Evolutionary conservation across 2,329 filamentous ascomycete species (phyloP), one percentile per base, ranked within the genome.

Genomic region (Ceratocystis ficicola): DNA sequence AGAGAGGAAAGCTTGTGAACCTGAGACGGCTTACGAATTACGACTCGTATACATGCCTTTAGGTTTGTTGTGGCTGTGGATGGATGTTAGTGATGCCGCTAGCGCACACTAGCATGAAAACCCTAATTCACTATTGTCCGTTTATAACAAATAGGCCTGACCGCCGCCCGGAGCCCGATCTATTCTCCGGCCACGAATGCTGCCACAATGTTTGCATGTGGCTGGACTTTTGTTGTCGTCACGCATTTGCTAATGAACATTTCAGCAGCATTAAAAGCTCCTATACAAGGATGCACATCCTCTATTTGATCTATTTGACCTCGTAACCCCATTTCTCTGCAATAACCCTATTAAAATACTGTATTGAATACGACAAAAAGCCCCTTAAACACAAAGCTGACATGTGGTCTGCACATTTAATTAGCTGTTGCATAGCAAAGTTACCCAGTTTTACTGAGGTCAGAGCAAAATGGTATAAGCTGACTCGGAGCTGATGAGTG

Each of bases 291-390:
- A 15, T 52, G 20, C 2, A 12, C 8, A 50, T 50, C 22, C 46
- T 52, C 8, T 10, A 5, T 15, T 48, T 28, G 20, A 25, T 52
- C 8, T 10, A 5, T 15, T 48, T 28, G 20, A 25, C 25, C 6
- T 0, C 8, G 5, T 12, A 52, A 28, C 20, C 8, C 7, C 15
- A 15, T 2, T 0, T 12, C 1, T 4, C 3, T 1, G 2, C 17
- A 1, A 2, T 50, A 50, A 50, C 46, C 46, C 46, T 50, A 50
- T n/a, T 2, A 1, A 7, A 50, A 8, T 20, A 12, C 3, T 15
- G 12, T 41, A 3, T 12, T 41, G 22, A 28, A 25, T 17, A 52
- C 48, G 20, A 25, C 20, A 10, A 4, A 8, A 15, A 25, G 8
- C 48, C 20, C 25, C 20, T 52, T 20, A 25, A 52, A 52, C 17